Percentiles rank a stretch among this genome's conserved stretches.
Evolutionary conservation across 2,329 filamentous ascomycete species (phyloP).

Genomic region (Dichotomopilus funicola): DNA sequence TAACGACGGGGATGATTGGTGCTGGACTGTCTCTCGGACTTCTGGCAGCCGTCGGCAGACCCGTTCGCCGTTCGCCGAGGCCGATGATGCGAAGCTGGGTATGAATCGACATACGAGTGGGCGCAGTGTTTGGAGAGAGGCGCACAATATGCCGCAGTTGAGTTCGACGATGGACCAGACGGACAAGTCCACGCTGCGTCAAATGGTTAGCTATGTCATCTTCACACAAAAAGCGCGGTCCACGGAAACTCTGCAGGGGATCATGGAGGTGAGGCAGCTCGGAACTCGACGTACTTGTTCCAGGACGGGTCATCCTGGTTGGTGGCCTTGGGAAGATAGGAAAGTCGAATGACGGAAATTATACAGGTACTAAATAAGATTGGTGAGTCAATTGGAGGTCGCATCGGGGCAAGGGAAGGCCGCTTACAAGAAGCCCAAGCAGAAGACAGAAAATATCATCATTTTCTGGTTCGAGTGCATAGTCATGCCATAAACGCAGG

Average conservation of each 20-base stretch:
- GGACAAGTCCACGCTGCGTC: slow-evolving; percentile 21
- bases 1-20: no score
- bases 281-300: slow-evolving; percentile 20
- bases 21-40: no score
- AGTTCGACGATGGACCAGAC: slow-evolving; percentile 30
- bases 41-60: neutral
- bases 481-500: slow-evolving; percentile 22
- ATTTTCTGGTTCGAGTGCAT: slow-evolving; percentile 22
- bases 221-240: no score
- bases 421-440: slow-evolving; percentile 24
- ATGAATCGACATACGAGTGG: slow-evolving; percentile 18
- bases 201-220: no score
- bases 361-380: slow-evolving; percentile 19
- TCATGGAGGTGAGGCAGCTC: no score
- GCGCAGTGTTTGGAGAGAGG: slow-evolving; percentile 27
- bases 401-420: neutral
- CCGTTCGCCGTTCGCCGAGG: neutral
- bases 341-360: slow-evolving; percentile 28
- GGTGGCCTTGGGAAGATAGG: slow-evolving; percentile 22
- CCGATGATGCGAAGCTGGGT: neutral
- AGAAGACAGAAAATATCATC: slow-evolving; percentile 20
- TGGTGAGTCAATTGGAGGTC: neutral
- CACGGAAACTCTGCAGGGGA: no score
- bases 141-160: slow-evolving; percentile 27
- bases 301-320: slow-evolving; percentile 25